Base-by-base conservation (phyloP, 306 rosid genomes). In the Cucurbita pepo region DNA sequence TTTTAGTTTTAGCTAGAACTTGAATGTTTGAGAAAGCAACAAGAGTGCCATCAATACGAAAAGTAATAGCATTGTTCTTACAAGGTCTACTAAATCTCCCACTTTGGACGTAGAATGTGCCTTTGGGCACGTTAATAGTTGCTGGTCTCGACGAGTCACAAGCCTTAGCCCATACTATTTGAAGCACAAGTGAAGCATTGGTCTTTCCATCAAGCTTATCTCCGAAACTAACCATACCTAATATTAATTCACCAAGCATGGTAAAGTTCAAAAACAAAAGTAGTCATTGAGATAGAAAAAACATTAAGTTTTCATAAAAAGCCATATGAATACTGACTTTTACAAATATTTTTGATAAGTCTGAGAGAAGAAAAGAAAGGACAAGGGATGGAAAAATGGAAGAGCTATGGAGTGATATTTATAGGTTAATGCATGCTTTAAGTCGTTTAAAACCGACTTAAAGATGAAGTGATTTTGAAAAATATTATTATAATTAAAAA, bases 101-200 rank as follows among this genome's bases (percentile, higher is more conserved):
- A 41, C 56, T 76, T 1, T 72, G 51, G 2, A 86, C 77, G 38
- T 75, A 76, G 77, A 86, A 86, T 52, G 77, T 79, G 12, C 87
- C 84, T 3, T 12, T 45, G 5, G 90, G 90, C 21, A 84, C 86
- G 18, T 74, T 74, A 65, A 86, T 73, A 9, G 77, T 58, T 0
- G 82, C 40, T n/a, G 85, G 79, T 1, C 21, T 48, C 6, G 11
- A 40, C 5, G 86, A 83, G 65, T 45, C 78, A 9, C 90, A 86
- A 6, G 88, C 86, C 18, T 22, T 74, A 3, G 38, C 12, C 90
- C 90, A 86, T 43, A 85, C 83, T 78, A 57, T 14, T 1, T 51
- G 55, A 18, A 51, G 16, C 6, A 18, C 55, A 51, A 5, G 55
- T 1, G 19, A 51, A 2, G 55, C 55, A 5, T 86, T 88, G 5